Evolutionary conservation across 2,329 filamentous ascomycete species (phyloP).

Genomic region (Cercospora berteroae): DNA sequence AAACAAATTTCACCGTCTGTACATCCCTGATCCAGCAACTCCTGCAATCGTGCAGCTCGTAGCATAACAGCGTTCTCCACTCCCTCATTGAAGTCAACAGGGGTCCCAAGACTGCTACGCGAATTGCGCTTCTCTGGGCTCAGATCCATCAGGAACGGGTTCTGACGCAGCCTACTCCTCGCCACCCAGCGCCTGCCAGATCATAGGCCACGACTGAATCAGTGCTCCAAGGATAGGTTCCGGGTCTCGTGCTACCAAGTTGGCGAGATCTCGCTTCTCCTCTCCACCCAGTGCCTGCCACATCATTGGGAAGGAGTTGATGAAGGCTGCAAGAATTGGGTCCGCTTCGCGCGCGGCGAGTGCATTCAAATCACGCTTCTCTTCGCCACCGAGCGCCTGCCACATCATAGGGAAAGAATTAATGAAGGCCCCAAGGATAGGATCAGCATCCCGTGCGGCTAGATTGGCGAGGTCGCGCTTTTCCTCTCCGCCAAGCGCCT

Average conservation of each 20-base stretch:
- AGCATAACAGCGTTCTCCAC: not conserved
- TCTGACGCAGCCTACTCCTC: not conserved
- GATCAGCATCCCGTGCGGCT: not conserved
- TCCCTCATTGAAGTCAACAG: not conserved
- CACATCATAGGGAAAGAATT: not conserved
- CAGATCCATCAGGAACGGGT: not conserved
- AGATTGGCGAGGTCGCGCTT: not conserved
- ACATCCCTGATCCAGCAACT: not conserved
- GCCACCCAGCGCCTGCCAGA: not conserved
- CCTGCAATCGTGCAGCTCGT: not conserved
- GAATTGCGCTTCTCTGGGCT: not conserved
- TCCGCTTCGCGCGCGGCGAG: not conserved
- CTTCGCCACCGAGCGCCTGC: not conserved
- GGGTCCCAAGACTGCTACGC: not conserved
- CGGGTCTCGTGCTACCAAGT: not conserved
- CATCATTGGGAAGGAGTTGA: not conserved
- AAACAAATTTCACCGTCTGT: not conserved
- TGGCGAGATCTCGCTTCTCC: not conserved
- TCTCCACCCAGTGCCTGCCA: not conserved
- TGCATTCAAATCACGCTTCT: not conserved
- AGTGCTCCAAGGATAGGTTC: not conserved
- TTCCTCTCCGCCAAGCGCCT: not conserved
- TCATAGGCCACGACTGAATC: not conserved
- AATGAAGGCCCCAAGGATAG: not conserved
- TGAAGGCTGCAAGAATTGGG: not conserved